phyloP scores from a whole-genome alignment of 2,329 filamentous ascomycete genomes.

The Clonostachys chloroleuca region DNA sequence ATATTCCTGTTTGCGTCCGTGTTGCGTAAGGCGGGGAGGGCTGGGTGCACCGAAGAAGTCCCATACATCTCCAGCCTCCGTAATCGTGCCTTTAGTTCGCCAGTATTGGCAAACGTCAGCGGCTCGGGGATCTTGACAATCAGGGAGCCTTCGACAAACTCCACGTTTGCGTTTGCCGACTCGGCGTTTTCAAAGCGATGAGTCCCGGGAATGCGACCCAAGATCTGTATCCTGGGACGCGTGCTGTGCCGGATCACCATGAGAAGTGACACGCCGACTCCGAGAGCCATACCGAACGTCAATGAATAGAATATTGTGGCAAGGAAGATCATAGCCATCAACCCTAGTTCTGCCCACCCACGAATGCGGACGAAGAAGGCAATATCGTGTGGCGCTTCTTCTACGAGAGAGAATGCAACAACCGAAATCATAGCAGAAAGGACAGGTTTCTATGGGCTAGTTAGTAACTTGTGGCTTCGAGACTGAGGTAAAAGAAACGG shows the following conservation, averaged over 20 bases:
- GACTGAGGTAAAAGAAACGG: neutral
- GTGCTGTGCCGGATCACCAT: slow-evolving; percentile 89
- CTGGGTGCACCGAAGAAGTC: slow-evolving; percentile 79
- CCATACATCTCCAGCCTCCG: slow-evolving; percentile 85
- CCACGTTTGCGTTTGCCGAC: slow-evolving; percentile 65
- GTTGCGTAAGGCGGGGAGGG: slow-evolving; percentile 71
- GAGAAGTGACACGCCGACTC: slow-evolving; percentile 84
- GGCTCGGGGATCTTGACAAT: slow-evolving; percentile 98
- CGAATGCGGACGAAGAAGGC: slow-evolving; percentile 82
- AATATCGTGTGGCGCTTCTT: slow-evolving; percentile 92
- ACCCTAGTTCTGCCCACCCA: slow-evolving; percentile 78
- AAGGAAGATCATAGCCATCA: slow-evolving; percentile 88
- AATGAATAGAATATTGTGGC: slow-evolving; percentile 95
- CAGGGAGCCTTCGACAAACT: slow-evolving; percentile 86
- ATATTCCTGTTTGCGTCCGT: slow-evolving; percentile 86
- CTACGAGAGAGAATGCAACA: slow-evolving; percentile 89
- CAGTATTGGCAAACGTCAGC: slow-evolving; percentile 94
- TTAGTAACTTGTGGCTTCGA: neutral
- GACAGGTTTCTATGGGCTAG: slow-evolving; percentile 70
- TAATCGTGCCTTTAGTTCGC: slow-evolving; percentile 80
- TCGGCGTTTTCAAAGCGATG: slow-evolving; percentile 84
- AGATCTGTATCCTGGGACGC: slow-evolving; percentile 89
- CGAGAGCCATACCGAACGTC: slow-evolving; percentile 87
- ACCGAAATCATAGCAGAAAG: slow-evolving; percentile 92
- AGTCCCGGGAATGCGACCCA: slow-evolving; percentile 83